Conservation (phyloP, 306 rosid species). For the Trifolium repens region DNA sequence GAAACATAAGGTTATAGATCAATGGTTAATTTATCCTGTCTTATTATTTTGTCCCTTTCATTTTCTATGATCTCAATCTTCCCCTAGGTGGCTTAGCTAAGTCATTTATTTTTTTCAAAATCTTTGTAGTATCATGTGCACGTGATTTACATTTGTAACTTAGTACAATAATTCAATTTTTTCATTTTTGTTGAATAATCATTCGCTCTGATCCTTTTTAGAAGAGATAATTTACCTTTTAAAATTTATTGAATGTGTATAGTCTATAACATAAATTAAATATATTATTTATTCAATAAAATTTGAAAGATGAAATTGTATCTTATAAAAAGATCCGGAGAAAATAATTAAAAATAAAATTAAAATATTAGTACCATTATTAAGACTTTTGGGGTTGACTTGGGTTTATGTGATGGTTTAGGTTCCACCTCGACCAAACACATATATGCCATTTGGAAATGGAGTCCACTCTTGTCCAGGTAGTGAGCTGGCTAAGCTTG, state of each 20-base stretch:
- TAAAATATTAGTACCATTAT: background rate
- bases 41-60: slow-evolving; percentile 61
- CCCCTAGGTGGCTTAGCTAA: slow-evolving; percentile 3
- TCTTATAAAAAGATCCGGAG: too few species aligned
- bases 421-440: slow-evolving; percentile 88
- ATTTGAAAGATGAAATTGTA: too few species aligned
- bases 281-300: too few species aligned
- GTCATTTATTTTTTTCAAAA: slow-evolving; percentile 28
- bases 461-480: slow-evolving; percentile 99
- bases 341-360: too few species aligned
- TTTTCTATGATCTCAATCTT: slow-evolving; percentile 45
- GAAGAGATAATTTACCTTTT: too few species aligned
- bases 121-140: slow-evolving; percentile 52
- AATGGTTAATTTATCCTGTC: slow-evolving; percentile 41
- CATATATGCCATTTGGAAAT: slow-evolving; percentile 91
- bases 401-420: slow-evolving; percentile 50
- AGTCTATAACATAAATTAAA: too few species aligned
- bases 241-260: too few species aligned
- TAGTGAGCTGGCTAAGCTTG: slow-evolving; percentile 93
- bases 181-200: background rate
- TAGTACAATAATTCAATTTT: slow-evolving; percentile 25
- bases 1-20: slow-evolving; percentile 57
- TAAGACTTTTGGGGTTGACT: slow-evolving; percentile 8
- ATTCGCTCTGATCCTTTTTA: too few species aligned
- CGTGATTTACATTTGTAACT: slow-evolving; percentile 64